A percentile compares a stretch with the other conserved stretches of the same genome.
Evolutionary conservation across 257 asterid genomes (phyloP).

Genomic region (Gardenia jasminoides): DNA sequence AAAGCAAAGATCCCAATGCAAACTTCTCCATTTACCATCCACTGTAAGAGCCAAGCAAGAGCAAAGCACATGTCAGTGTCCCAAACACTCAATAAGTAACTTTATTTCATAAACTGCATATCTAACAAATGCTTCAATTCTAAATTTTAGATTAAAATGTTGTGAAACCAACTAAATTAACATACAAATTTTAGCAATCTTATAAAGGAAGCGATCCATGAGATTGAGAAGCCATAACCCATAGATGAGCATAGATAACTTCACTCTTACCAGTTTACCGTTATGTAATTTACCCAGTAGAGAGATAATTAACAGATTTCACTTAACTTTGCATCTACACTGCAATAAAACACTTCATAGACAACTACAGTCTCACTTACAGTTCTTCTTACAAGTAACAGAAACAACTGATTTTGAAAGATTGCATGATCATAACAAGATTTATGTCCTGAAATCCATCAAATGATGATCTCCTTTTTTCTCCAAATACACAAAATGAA

Average conservation of each 20-base stretch:
- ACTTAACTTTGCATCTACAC: background rate
- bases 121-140: background rate
- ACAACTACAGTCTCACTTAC: background rate
- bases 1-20: constrained; percentile 86
- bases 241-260: background rate
- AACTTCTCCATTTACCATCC: constrained; percentile 97
- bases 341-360: background rate
- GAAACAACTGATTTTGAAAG: background rate
- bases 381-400: background rate
- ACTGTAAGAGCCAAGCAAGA: constrained; percentile 44
- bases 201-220: background rate
- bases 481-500: background rate
- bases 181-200: background rate
- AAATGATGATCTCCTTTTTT: background rate
- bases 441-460: background rate
- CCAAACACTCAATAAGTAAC: background rate
- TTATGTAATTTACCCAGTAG: background rate
- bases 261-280: background rate
- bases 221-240: background rate
- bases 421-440: background rate
- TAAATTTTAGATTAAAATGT: background rate
- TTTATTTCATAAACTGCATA: background rate
- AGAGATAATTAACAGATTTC: background rate
- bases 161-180: background rate
- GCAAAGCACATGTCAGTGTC: background rate